A percentile compares a stretch with the other conserved stretches of the same genome.
phyloP scores from a whole-genome alignment of 2,329 filamentous ascomycete species.

The Neonectria magnoliae region DNA sequence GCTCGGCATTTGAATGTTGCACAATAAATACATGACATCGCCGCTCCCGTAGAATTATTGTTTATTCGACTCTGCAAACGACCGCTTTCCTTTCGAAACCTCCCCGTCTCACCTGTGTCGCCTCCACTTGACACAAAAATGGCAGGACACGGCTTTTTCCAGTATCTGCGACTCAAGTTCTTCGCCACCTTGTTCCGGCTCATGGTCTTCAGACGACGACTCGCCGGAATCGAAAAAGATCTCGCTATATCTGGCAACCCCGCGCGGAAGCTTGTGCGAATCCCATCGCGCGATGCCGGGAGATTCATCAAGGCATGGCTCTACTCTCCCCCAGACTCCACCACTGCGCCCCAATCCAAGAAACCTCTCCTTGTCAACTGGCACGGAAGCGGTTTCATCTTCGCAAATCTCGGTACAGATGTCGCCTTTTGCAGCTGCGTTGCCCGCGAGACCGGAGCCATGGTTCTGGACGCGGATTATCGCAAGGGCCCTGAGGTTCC shows the following conservation, averaged over 20 bases:
- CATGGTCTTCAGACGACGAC: neutral
- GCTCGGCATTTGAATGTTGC: no score
- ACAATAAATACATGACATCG: neutral
- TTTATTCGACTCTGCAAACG: neutral
- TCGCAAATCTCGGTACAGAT: constrained; percentile 4
- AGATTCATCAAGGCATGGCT: constrained; percentile 16
- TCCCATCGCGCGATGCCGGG: constrained; percentile 19
- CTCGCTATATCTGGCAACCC: neutral
- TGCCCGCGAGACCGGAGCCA: constrained; percentile 1
- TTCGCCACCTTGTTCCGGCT: constrained; percentile 9
- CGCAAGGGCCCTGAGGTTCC: constrained; percentile 19
- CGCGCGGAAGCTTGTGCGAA: constrained; percentile 4
- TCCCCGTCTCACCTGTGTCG: neutral
- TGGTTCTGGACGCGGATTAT: constrained; percentile 22
- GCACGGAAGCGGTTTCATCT: constrained; percentile 26
- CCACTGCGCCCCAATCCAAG: neutral
- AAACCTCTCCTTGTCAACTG: constrained; percentile 22
- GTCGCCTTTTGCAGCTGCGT: constrained; percentile 16
- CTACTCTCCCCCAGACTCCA: neutral
- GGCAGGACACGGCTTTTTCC: constrained; percentile 13
- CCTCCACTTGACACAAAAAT: neutral
- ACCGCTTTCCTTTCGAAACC: neutral
- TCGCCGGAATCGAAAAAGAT: neutral
- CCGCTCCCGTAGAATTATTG: neutral
- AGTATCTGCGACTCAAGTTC: constrained; percentile 17